A percentile compares a stretch with the other conserved stretches of the same genome.
Evolutionary conservation across 768 basidiomycete species (phyloP).

Genomic region (Dacryopinax spathularia): DNA sequence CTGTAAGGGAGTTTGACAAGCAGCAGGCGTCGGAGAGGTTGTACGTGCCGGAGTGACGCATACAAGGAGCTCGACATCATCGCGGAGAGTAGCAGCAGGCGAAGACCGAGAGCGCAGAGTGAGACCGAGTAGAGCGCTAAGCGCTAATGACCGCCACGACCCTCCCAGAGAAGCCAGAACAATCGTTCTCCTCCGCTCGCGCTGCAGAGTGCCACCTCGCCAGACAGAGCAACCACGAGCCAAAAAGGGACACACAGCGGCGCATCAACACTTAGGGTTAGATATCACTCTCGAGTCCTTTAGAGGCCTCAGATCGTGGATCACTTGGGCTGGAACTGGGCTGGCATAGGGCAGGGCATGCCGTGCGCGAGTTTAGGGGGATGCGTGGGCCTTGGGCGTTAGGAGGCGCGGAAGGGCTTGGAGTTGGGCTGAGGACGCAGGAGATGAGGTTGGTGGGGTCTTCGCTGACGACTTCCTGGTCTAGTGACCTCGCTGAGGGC

Average conservation of each 20-base stretch:
- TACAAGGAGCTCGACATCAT: not conserved
- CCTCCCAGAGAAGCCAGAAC: not conserved
- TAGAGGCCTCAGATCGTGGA: conserved; percentile 4
- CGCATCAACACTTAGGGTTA: conserved; percentile 4
- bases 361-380: not conserved
- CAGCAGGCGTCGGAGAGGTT: not conserved
- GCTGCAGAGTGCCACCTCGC: not conserved
- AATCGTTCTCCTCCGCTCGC: not conserved
- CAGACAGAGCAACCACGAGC: not conserved
- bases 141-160: not conserved
- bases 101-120: not conserved
- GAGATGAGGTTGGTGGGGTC: not conserved
- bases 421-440: not conserved
- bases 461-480: not conserved
- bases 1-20: conserved; percentile 1
- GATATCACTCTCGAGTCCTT: conserved; percentile 3
- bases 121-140: not conserved
- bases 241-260: not conserved
- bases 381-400: conserved; percentile 1
- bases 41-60: conserved; percentile 1
- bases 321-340: conserved; percentile 4
- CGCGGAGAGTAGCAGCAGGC: not conserved
- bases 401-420: not conserved
- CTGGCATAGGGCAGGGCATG: conserved; percentile 1
- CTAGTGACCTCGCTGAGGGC: not conserved